These are phyloP conservation scores for Torrubiella hemipterigena DNA, from an alignment of 2,329 filamentous ascomycete genomes.

Conservation along the genomic window DNA sequence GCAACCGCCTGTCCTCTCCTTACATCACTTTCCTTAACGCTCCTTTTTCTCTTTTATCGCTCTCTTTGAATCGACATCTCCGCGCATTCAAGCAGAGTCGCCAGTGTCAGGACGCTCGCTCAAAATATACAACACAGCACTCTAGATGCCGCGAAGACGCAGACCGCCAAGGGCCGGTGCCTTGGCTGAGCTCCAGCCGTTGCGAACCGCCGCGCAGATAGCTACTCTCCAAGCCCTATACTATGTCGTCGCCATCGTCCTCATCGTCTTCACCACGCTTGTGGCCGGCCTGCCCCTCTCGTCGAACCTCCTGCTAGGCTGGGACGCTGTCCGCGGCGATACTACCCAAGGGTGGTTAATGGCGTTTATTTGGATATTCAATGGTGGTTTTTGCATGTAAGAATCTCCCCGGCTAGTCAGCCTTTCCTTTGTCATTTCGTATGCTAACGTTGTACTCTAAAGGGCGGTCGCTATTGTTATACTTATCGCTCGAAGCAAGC, in stretches of 20 bases:
- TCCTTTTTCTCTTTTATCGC: too few species aligned
- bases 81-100: background rate
- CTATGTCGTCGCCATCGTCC: conserved; percentile 36
- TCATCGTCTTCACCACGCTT: conserved; percentile 46
- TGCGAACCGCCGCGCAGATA: conserved; percentile 49
- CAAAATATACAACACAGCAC: too few species aligned
- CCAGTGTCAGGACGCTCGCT: too few species aligned
- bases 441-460: conserved; percentile 5
- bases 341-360: conserved; percentile 50
- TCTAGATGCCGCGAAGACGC: conserved; percentile 40
- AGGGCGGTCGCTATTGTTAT: conserved; percentile 77
- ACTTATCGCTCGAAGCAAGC: conserved; percentile 78
- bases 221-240: conserved; percentile 42
- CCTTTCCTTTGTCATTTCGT: background rate
- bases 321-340: conserved; percentile 46
- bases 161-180: conserved; percentile 48
- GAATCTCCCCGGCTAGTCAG: conserved; percentile 11
- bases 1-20: too few species aligned
- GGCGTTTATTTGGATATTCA: conserved; percentile 44
- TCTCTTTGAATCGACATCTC: too few species aligned
- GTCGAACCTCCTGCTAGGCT: conserved; percentile 43
- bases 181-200: conserved; percentile 47
- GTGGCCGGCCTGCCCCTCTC: conserved; percentile 44
- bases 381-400: conserved; percentile 41
- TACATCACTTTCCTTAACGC: too few species aligned